Base-by-base conservation (phyloP, 768 basidiomycete species). In the Tricholoma sp. region DNA sequence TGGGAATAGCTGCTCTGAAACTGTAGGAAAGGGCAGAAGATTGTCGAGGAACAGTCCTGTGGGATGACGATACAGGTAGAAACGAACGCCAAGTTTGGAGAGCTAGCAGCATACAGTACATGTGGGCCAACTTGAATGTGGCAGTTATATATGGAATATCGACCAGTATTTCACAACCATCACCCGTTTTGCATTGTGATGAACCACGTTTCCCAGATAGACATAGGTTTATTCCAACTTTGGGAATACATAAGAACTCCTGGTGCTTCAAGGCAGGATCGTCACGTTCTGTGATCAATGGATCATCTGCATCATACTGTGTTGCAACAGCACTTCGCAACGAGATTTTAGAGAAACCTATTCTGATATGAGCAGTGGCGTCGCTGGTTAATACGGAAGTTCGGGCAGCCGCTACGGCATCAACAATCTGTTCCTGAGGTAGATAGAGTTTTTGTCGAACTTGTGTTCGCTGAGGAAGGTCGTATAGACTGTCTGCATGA, bases 71-170 rank as follows among this genome's bases (percentile, higher is more conserved):
- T 18, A 24, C 57, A 48, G 61, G 64, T 52, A 49, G 52, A 28
- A 90, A 65, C 1, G 68, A 65, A 58, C 75, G 68, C 45, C 88
- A 31, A 2, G 82, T 83, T 47, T 80, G 78, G 7, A 77, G 50
- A 9, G 85, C 89, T 49, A 92, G 78, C 42, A 94, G 73, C 13
- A 76, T 62, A 61, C 83, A 85, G 66, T 94, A 94, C 31, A 86
- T 72, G 65, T 88, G 84, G 13, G 82, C 80, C 54, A 91, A 69
- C 62, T 83, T 80, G 57, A 91, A 75, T 44, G 73, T 73, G 6
- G 75, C 74, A 34, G 76, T 74, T 31, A 85, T 67, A 51, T 78
- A 76, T 13, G 85, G 82, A 17, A 89, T 70, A n/a, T 72, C 63
- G 12, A 84, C 65, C 1, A 75, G 71, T 18, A 82, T 62, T 3